Conservation (phyloP, 768 basidiomycete genomes). For the Arthromyces matolae region DNA sequence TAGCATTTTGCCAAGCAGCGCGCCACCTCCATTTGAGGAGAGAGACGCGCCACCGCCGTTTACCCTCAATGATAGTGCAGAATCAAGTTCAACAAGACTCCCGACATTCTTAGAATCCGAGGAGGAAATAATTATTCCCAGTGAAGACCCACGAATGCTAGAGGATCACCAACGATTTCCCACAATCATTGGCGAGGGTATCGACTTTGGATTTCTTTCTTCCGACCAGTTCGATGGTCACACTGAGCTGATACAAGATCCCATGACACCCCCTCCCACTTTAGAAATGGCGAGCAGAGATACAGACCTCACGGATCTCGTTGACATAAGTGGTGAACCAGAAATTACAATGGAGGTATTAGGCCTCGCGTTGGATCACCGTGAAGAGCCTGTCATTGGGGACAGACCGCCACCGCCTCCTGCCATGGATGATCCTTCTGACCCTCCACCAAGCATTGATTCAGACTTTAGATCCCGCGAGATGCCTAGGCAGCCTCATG, state of each 20-base stretch:
- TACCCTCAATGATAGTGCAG: slow-evolving; percentile 49
- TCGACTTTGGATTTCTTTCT: slow-evolving; percentile 66
- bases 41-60: slow-evolving; percentile 78
- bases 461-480: slow-evolving; percentile 65
- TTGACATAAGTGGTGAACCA: slow-evolving; percentile 47
- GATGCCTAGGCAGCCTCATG: slow-evolving; percentile 28
- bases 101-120: slow-evolving; percentile 83
- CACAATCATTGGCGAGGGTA: slow-evolving; percentile 69
- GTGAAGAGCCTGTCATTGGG: slow-evolving; percentile 33
- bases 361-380: slow-evolving; percentile 54
- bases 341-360: slow-evolving; percentile 54
- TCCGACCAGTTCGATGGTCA: slow-evolving; percentile 82
- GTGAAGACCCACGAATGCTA: slow-evolving; percentile 36
- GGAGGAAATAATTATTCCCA: slow-evolving; percentile 67
- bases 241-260: slow-evolving; percentile 59
- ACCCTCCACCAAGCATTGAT: slow-evolving; percentile 87
- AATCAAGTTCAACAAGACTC: slow-evolving; percentile 55
- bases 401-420: slow-evolving; percentile 68
- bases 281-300: slow-evolving; percentile 73
- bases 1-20: slow-evolving; percentile 57
- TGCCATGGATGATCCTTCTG: slow-evolving; percentile 81
- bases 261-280: slow-evolving; percentile 70
- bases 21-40: slow-evolving; percentile 85
- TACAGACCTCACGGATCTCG: slow-evolving; percentile 64
- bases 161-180: slow-evolving; percentile 31